A percentile compares a stretch with the other conserved stretches of the same genome.
These are phyloP conservation scores for Solanum arcanum DNA, from an alignment of 257 asterid species.

Conservation along the genomic window DNA sequence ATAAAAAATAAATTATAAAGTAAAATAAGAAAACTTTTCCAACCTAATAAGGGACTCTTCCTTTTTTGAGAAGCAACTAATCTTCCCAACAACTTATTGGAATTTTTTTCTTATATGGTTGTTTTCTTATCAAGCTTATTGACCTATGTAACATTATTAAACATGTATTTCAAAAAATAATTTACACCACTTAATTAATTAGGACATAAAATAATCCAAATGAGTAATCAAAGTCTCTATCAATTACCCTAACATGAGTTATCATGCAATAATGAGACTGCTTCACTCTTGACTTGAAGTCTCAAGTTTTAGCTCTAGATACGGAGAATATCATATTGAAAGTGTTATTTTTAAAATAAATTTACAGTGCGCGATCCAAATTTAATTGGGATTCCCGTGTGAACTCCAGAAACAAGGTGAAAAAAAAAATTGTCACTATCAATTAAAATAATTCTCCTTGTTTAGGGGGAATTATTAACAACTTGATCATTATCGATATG, in stretches of 20 bases:
- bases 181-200: not conserved
- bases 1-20: not conserved
- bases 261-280: not conserved
- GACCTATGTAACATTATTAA: not conserved
- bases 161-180: not conserved
- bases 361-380: fast-evolving
- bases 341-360: no score
- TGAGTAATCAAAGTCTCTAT: not conserved
- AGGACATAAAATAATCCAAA: not conserved
- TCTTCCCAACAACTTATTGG: not conserved
- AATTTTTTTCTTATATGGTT: not conserved
- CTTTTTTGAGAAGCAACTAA: not conserved
- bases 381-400: fast-evolving
- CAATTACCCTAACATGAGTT: not conserved
- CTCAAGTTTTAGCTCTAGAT: fast-evolving
- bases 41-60: not conserved
- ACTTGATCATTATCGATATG: not conserved
- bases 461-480: not conserved
- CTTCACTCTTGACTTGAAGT: fast-evolving
- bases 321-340: no score
- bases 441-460: not conserved
- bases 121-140: not conserved
- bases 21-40: not conserved
- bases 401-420: fast-evolving
- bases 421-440: not conserved